Base-by-base conservation (phyloP, 2,329 filamentous ascomycete genomes). In the Apiospora saccharicola region DNA sequence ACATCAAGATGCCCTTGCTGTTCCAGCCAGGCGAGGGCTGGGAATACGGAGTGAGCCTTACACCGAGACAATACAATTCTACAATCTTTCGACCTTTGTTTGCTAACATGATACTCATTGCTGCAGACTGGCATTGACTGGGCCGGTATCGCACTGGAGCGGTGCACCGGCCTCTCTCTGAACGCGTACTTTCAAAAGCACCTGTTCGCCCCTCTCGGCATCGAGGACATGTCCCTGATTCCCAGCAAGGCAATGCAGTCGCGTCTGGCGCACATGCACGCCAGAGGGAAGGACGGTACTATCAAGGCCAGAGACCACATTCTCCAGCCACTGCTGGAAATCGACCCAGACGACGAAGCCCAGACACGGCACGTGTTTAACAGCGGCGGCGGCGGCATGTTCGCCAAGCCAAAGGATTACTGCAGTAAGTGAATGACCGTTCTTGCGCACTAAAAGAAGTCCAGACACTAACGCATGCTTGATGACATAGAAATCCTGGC, bases 21-120 rank as follows among this genome's bases (percentile, higher is more conserved):
- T 90, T 91, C 74, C 90, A 93, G 74, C 91, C 91, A 0, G 91
- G 91, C 0, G 85, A 87, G 34, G 83, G 82, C 3, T 93, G 89
- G 88, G 85, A 89, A 72, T 92, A 93, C 30, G 87, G 88, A 0
- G 86, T 89, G 79, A 82, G 83, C 71, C 37, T 67, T 57, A 7
- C 37, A 7, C 37, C 37, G 8, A 10, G 7, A 41, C 71, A 47
- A 74, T 43, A 6, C 12, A 26, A 67, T 19, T 3, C 8, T 12
- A n/a, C 19, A n/a, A n/a, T n/a, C n/a, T n/a, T n/a, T n/a, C n/a
- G n/a, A n/a, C n/a, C n/a, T n/a, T n/a, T n/a, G n/a, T n/a, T 24
- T 2, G 16, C 51, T 53, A 30, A 46, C 13, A 10, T 53, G 30
- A 46, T 16, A 10, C 4, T 22, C 16, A 49, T 7, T n/a, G n/a